These are phyloP conservation scores for Russula sp. DNA, from an alignment of 768 basidiomycete genomes.

Conservation along the genomic window DNA sequence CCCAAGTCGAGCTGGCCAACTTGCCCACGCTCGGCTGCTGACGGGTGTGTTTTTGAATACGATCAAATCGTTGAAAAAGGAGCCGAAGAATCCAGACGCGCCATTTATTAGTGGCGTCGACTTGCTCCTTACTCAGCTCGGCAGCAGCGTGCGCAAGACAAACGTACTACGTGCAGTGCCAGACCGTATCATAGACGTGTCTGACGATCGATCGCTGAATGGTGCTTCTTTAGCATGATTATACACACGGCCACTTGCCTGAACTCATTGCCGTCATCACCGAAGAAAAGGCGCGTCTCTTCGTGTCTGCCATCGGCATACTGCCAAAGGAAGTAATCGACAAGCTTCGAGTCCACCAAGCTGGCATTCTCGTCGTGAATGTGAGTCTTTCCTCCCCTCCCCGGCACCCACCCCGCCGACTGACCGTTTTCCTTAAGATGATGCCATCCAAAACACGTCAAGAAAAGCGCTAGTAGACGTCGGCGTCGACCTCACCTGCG, in stretches of 20 bases:
- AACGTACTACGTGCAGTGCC: constrained; percentile 50
- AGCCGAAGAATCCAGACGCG: constrained; percentile 63
- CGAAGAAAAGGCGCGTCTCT: constrained; percentile 80
- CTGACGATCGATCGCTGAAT: no score
- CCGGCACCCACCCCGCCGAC: no score
- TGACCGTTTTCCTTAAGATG: constrained; percentile 42
- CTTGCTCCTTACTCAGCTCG: constrained; percentile 81
- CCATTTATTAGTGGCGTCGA: constrained; percentile 79
- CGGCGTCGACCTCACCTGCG: constrained; percentile 91
- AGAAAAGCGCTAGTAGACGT: constrained; percentile 73
- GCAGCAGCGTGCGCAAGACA: constrained; percentile 84
- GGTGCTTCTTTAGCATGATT: constrained; percentile 47
- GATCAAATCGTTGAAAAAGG: constrained; percentile 69
- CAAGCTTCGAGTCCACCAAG: constrained; percentile 55
- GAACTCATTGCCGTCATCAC: constrained; percentile 89
- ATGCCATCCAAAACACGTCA: constrained; percentile 88
- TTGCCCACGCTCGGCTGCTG: constrained; percentile 42
- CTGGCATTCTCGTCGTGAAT: constrained; percentile 86
- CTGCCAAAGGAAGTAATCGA: constrained; percentile 80
- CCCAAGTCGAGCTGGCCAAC: constrained; percentile 46
- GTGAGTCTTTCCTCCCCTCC: constrained; percentile 32
- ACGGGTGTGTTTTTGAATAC: constrained; percentile 46
- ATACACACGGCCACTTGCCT: constrained; percentile 86
- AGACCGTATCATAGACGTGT: no score
- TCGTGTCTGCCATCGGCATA: constrained; percentile 88